Percentiles rank a stretch among this genome's conserved stretches.
phyloP scores from a whole-genome alignment of 345 rosid species.

The Brassica napus region Da-Ae NC_063448.1:44133501-44134000 shows the following conservation, averaged over 20 bases:
- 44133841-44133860: slow-evolving; percentile 80
- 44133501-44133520: slow-evolving; percentile 93
- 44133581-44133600: not conserved
- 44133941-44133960: slow-evolving; percentile 62
- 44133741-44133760: not conserved
- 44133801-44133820: slow-evolving; percentile 87
- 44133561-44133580: slow-evolving; percentile 6
- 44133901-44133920: slow-evolving; percentile 91
- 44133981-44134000: slow-evolving; percentile 53
- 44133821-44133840: slow-evolving; percentile 69
- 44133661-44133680: slow-evolving; percentile 56
- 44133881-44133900: slow-evolving; percentile 58
- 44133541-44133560: slow-evolving; percentile 66
- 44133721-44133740: not conserved
- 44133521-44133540: slow-evolving; percentile 72
- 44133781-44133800: slow-evolving; percentile 94
- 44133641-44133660: slow-evolving; percentile 54
- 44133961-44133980: slow-evolving; percentile 54
- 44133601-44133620: not conserved
- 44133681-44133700: slow-evolving; percentile 19
- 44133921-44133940: slow-evolving; percentile 64
- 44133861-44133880: slow-evolving; percentile 71
- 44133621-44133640: slow-evolving; percentile 57
- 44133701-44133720: not conserved
- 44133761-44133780: slow-evolving; percentile 74